Base-by-base conservation (phyloP, 768 basidiomycete genomes). In the Tylopilus felleus region DNA sequence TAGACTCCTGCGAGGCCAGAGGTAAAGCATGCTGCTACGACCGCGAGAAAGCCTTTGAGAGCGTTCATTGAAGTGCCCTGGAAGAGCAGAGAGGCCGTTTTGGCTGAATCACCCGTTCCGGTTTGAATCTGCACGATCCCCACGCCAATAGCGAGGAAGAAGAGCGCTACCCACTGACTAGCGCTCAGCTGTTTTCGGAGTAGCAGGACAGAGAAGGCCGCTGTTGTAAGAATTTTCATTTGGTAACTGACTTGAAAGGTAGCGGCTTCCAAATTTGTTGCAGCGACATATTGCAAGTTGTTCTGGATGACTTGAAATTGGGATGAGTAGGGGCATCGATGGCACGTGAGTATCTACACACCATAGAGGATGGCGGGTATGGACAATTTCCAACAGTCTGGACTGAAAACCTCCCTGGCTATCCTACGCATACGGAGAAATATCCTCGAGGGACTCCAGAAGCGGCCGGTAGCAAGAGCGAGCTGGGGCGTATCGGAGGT, bases 221-320 rank as follows among this genome's bases (percentile, higher is more conserved):
- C 93, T 21, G 93, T 96, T 35, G 93, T 95, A 60, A 96, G 83
- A 65, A 96, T 93, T 73, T 96, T 96, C 93, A 96, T 96, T 70
- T 96, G 93, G 72, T 95, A 95, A 41, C 86, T 91, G 67, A 96
- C 93, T 71, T 97, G 95, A 73, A 98, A 98, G 16, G 94, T 97
- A 21, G 95, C 94, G 16, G 91, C 93, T 60, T 93, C 88, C 56
- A 98, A 77, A 71, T 98, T 98, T 40, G 90, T 87, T 6, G 90
- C 92, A 31, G 95, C 95, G 49, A 95, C 86, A 71, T 93, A 98
- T 72, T 97, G 95, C 31, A 98, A 77, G 75, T 93, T 93, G 75
- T 96, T 96, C 77, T 98, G 92, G 56, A 95, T 83, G 66, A 93
- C 90, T 84, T 64, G 22, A 41, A 23, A 36, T 21, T 43, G 43